A percentile compares a stretch with the other conserved stretches of the same genome.
Evolutionary conservation across 345 rosid species (phyloP).

Genomic region (Excoecaria cochinchinensis): DNA sequence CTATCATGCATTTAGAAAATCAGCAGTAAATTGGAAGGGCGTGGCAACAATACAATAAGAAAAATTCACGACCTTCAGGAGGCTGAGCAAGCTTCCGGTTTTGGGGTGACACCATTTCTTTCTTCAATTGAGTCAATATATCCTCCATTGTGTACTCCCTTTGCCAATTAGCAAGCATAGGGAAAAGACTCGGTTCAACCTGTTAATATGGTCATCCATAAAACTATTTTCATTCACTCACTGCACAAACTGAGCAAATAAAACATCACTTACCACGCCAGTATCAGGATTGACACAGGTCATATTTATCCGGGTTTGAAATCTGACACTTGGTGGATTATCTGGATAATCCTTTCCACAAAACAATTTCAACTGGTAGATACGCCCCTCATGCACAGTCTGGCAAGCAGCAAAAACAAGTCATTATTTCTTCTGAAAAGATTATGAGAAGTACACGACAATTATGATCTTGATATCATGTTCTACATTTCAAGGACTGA

Average conservation of each 20-base stretch:
- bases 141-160: slow-evolving; percentile 78
- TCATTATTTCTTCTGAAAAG: slow-evolving; percentile 5
- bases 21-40: background rate
- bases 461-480: background rate
- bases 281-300: slow-evolving; percentile 73
- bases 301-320: slow-evolving; percentile 73
- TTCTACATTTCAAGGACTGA: background rate
- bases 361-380: slow-evolving; percentile 77
- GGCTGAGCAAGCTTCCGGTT: slow-evolving; percentile 78
- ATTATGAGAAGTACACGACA: slow-evolving; percentile 10
- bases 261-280: slow-evolving; percentile 53
- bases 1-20: slow-evolving; percentile 1
- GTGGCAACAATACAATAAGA: background rate
- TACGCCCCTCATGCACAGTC: slow-evolving; percentile 85
- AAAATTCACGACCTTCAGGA: slow-evolving; percentile 56
- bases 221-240: slow-evolving; percentile 13
- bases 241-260: background rate
- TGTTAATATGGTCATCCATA: slow-evolving; percentile 23
- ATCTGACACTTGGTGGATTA: slow-evolving; percentile 70
- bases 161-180: slow-evolving; percentile 74
- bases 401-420: slow-evolving; percentile 31
- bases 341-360: slow-evolving; percentile 75
- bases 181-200: slow-evolving; percentile 71
- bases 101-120: slow-evolving; percentile 77
- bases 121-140: slow-evolving; percentile 65